A percentile compares a stretch with the other conserved stretches of the same genome.
Conservation (phyloP, 495 filamentous ascomycete genomes). For the Penicillium daleae region DNA sequence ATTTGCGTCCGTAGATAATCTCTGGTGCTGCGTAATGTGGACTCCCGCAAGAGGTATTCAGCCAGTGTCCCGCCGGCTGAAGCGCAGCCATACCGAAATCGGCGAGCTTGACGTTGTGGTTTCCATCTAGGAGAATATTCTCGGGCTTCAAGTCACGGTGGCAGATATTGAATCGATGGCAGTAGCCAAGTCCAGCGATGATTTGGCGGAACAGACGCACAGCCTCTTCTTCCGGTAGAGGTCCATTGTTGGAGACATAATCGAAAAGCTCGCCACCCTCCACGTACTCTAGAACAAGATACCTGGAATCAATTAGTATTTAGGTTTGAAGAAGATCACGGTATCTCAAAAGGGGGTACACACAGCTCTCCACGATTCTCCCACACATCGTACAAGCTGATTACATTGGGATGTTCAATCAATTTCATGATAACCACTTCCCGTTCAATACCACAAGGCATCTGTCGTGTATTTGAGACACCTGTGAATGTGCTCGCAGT, state of each 20-base stretch:
- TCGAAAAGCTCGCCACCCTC: slow-evolving; percentile 89
- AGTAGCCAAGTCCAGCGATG: slow-evolving; percentile 87
- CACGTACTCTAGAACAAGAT: slow-evolving; percentile 95
- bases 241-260: slow-evolving; percentile 69
- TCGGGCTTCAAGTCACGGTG: slow-evolving; percentile 97
- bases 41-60: slow-evolving; percentile 91
- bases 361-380: slow-evolving; percentile 93
- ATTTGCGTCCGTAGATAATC: slow-evolving; percentile 69
- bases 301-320: slow-evolving; percentile 53
- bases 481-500: slow-evolving; percentile 46
- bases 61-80: slow-evolving; percentile 73
- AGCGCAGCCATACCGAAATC: slow-evolving; percentile 98
- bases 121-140: slow-evolving; percentile 82
- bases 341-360: slow-evolving; percentile 27
- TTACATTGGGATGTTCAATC: slow-evolving; percentile 90
- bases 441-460: slow-evolving; percentile 85
- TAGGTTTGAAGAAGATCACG: neutral
- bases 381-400: slow-evolving; percentile 92
- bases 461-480: slow-evolving; percentile 56
- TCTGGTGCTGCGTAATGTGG: slow-evolving; percentile 96
- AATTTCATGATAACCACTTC: slow-evolving; percentile 97
- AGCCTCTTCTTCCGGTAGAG: slow-evolving; percentile 75
- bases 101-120: slow-evolving; percentile 81
- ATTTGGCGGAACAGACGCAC: slow-evolving; percentile 90
- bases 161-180: slow-evolving; percentile 90